Evolutionary conservation across 257 asterid species (phyloP), one percentile per base, ranked within the genome.

Genomic region (Hygrophila difformis): DNA sequence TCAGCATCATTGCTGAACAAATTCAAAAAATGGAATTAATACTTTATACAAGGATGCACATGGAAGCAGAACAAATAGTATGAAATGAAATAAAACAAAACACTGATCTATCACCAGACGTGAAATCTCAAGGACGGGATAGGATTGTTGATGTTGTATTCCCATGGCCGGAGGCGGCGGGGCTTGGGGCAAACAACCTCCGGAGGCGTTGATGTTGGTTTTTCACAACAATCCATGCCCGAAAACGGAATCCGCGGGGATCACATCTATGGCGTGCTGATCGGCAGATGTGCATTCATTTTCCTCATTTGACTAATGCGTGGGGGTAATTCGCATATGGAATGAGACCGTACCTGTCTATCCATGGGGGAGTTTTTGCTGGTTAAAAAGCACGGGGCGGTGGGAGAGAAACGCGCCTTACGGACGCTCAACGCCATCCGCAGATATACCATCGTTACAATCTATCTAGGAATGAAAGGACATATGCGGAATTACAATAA

Each of bases 101-200:
- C n/a, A n/a, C n/a, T n/a, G n/a, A n/a, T n/a, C n/a, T n/a, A n/a
- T 33, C 44, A 72, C 80, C 76, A 55, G 0, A 37, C 2, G 47
- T 38, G 65, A 49, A 65, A 53, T 53, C 55, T 40, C 51, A 56
- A 60, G 16, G 69, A 51, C 57, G 31, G 33, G 23, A 46, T 16
- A 24, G 46, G 40, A 51, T 1, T 29, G 55, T 9, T 16, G 42
- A 39, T 17, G 45, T 17, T 6, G 59, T 49, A 33, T 24, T 52
- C n/a, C n/a, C n/a, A n/a, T n/a, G n/a, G 54, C 26, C 52, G 49
- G 41, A 44, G 53, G 38, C 75, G 67, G 24, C 79, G 73, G 9
- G 79, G 79, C 59, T 64, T 67, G 35, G 79, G 79, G 62, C 79
- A 68, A 54, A 68, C 49, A 28, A 72, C 67, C 53, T 61, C n/a